Conservation (phyloP, 345 rosid genomes). For the Euphorbia tirucalli region DNA sequence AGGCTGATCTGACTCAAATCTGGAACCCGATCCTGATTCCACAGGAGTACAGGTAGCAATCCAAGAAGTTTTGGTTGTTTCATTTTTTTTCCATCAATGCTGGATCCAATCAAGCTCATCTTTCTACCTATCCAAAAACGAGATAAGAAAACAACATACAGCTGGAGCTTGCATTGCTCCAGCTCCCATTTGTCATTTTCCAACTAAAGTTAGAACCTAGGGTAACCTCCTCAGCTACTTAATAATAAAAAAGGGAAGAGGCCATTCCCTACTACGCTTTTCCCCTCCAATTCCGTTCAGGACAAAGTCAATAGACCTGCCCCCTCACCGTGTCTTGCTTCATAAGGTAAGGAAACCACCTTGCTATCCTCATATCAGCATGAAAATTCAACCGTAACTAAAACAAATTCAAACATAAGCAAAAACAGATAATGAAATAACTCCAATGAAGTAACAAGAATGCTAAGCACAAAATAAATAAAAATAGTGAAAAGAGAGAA, state of each 20-base stretch:
- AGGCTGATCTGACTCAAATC: no score
- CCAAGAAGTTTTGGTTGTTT: no score
- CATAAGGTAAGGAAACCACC: no score
- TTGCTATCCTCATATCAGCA: no score
- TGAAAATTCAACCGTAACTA: neutral
- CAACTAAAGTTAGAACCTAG: no score
- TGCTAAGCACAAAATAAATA: neutral
- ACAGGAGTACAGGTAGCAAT: neutral
- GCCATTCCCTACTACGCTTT: neutral
- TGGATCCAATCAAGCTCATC: neutral
- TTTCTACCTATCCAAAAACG: neutral
- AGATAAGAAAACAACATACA: no score
- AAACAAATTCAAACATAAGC: neutral
- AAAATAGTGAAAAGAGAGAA: neutral
- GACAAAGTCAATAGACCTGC: neutral
- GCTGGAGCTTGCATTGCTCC: neutral
- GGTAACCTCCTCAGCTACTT: neutral
- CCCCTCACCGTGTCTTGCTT: neutral
- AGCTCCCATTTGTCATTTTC: no score
- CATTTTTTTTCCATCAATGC: neutral
- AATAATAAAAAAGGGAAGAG: no score
- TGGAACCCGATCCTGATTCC: no score
- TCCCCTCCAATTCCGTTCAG: neutral
- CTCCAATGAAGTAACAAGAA: neutral
- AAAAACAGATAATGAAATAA: no score